Evolutionary conservation across 2,329 filamentous ascomycete genomes (phyloP), one percentile per base, ranked within the genome.

Genomic region (Alternaria ethzedia): DNA sequence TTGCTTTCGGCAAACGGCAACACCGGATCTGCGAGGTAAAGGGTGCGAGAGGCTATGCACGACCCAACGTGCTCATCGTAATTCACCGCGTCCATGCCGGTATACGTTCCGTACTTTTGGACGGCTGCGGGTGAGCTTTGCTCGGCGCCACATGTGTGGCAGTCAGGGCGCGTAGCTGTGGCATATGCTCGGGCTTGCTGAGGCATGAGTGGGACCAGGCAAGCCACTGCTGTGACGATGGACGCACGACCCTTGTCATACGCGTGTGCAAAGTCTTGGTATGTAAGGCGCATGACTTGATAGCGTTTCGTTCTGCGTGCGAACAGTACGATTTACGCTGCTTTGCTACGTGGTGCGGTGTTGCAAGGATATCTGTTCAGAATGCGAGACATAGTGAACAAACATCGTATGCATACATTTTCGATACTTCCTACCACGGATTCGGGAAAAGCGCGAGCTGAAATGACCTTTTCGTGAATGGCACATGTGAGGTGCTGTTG

Each of bases 221-320:
- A 59, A 67, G 63, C 63, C 63, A 67, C 65, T 61, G 47, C 30
- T 64, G 61, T 64, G 46, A 54, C 61, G 28, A 62, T 63, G 26
- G 51, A 52, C 52, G 62, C 66, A 57, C 28, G 23, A 47, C 47
- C 63, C 59, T 54, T 61, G 61, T 57, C 15, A 56, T 66, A 70
- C 67, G 64, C 69, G 70, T 71, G 51, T 62, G 46, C 61, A 43
- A 49, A 52, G 66, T 63, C 70, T 72, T 72, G 68, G 70, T 51
- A 68, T 45, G 21, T 59, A 65, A 64, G 63, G 68, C 61, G 70
- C 63, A 68, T 67, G 64, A 65, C 61, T 61, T 52, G 46, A 41
- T 10, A 62, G n/a, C 20, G 46, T 50, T 12, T 25, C 43, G 28
- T 47, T 51, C 6, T 21, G 20, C 32, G 20, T 15, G 36, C 43